phyloP scores from a whole-genome alignment of 805 yeast genomes.

The Metschnikowia lochheadii region DNA sequence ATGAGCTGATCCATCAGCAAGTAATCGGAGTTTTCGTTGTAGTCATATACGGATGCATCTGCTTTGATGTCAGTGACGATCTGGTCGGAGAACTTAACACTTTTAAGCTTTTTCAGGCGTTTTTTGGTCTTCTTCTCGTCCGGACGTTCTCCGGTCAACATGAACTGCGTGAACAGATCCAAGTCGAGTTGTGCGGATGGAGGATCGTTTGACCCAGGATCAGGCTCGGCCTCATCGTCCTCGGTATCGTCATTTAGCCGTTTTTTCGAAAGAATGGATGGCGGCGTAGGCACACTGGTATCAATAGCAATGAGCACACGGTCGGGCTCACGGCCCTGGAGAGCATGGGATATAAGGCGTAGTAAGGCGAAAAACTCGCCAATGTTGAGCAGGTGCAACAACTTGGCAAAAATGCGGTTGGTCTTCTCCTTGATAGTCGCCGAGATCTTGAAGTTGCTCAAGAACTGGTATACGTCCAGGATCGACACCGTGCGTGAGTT shows the following conservation, averaged over 20 bases:
- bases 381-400: constrained; percentile 61
- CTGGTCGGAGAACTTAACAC: constrained; percentile 71
- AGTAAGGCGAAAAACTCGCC: constrained; percentile 89
- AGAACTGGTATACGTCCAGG: constrained; percentile 73
- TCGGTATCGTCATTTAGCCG: constrained; percentile 45
- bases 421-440: constrained; percentile 49
- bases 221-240: constrained; percentile 16
- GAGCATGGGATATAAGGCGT: constrained; percentile 71
- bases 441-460: constrained; percentile 69
- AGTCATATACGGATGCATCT: constrained; percentile 5
- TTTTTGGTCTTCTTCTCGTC: constrained; percentile 37
- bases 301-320: constrained; percentile 47
- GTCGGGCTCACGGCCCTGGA: constrained; percentile 51
- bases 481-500: constrained; percentile 63
- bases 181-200: constrained; percentile 54
- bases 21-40: constrained; percentile 44
- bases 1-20: constrained; percentile 72
- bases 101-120: constrained; percentile 45
- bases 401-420: constrained; percentile 46
- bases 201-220: constrained; percentile 9
- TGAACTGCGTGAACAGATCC: constrained; percentile 79
- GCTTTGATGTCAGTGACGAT: constrained; percentile 45
- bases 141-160: constrained; percentile 77
- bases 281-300: constrained; percentile 76
- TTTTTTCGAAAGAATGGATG: constrained; percentile 65